phyloP scores from a whole-genome alignment of 805 yeast genomes.

The Cyberlindnera euphorbiae region DNA sequence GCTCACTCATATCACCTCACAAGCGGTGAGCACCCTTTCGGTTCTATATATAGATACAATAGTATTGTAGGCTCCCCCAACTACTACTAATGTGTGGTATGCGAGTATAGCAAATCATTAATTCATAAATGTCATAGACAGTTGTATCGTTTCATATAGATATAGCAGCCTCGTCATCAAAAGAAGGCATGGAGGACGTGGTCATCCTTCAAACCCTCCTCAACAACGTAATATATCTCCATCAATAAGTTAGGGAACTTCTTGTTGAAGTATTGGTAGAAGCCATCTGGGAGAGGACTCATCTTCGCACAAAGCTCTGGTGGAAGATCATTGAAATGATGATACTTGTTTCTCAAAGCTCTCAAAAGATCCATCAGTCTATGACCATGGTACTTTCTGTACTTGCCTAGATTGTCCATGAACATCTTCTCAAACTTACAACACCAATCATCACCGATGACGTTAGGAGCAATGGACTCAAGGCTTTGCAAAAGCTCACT shows the following conservation, averaged over 20 bases:
- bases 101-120: conserved; percentile 3
- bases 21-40: too few species aligned
- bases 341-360: conserved; percentile 89
- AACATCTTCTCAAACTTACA: conserved; percentile 63
- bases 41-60: too few species aligned
- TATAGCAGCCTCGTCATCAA: too few species aligned
- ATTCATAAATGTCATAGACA: too few species aligned
- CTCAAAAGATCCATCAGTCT: conserved; percentile 82
- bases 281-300: conserved; percentile 82
- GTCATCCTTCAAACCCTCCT: conserved; percentile 55
- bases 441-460: conserved; percentile 76
- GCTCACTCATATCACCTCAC: too few species aligned
- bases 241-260: conserved; percentile 78
- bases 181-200: conserved; percentile 49
- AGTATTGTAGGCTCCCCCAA: too few species aligned
- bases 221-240: conserved; percentile 64
- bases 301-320: conserved; percentile 54
- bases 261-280: conserved; percentile 65
- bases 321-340: conserved; percentile 90
- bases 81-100: too few species aligned
- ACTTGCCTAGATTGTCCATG: conserved; percentile 81
- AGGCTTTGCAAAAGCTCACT: conserved; percentile 50
- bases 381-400: conserved; percentile 77
- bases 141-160: too few species aligned
- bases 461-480: conserved; percentile 46